A percentile compares a stretch with the other conserved stretches of the same genome.
phyloP scores from a whole-genome alignment of 2,329 filamentous ascomycete genomes.

The Sordariomycetes sp. region DNA sequence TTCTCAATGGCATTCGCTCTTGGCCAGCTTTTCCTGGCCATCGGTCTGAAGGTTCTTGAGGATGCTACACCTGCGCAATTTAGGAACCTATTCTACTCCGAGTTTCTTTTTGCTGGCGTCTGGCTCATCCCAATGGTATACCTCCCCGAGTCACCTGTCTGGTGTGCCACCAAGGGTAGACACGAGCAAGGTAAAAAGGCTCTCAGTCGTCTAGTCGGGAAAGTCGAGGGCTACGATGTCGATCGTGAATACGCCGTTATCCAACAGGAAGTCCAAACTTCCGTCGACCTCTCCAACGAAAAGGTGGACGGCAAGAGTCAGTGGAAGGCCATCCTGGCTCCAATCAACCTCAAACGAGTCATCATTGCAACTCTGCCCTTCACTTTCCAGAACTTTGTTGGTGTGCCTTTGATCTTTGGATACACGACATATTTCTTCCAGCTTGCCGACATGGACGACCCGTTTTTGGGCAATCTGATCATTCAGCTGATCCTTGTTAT shows the following conservation, averaged over 20 bases:
- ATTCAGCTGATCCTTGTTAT: conserved; percentile 20
- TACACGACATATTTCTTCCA: conserved; percentile 15
- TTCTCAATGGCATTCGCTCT: too few species aligned
- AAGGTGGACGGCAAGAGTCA: conserved; percentile 4
- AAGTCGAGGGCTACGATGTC: too few species aligned
- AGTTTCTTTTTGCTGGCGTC: too few species aligned
- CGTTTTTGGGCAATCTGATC: too few species aligned
- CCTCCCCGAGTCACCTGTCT: conserved; percentile 42
- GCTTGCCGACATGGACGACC: conserved; percentile 14
- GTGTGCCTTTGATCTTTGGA: conserved; percentile 10
- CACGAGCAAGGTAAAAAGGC: conserved; percentile 21
- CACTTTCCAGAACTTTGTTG: conserved; percentile 22
- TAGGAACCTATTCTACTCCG: too few species aligned
- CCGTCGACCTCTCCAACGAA: conserved; percentile 28
- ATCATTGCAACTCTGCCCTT: conserved; percentile 26
- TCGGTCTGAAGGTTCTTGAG: too few species aligned
- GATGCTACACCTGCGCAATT: too few species aligned
- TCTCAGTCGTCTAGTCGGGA: conserved; percentile 11
- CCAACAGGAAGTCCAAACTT: conserved; percentile 9
- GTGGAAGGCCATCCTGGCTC: too few species aligned
- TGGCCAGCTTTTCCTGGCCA: too few species aligned
- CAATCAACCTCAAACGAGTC: conserved; percentile 23
- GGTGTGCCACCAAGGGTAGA: conserved; percentile 31
- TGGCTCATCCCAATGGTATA: conserved; percentile 35
- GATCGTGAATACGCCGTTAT: conserved; percentile 10